Evolutionary conservation across 768 basidiomycete genomes (phyloP).

Genomic region (Suillus bovinus): DNA sequence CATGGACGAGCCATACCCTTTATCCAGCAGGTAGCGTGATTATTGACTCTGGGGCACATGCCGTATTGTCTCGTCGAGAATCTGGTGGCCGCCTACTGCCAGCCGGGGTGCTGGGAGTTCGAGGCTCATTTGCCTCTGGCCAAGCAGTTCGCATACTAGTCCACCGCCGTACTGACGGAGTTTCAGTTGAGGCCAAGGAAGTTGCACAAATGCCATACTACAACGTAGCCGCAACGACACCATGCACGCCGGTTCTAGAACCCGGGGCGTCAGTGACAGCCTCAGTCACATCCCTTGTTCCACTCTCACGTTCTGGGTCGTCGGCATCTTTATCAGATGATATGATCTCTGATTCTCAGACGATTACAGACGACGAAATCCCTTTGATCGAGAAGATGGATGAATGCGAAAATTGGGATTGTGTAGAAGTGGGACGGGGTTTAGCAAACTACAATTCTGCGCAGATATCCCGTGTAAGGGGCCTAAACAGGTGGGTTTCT

Average conservation of each 20-base stretch:
- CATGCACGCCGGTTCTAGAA: conserved; percentile 47
- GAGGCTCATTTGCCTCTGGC: conserved; percentile 89
- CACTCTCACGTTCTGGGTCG: conserved; percentile 42
- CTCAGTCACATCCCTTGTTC: conserved; percentile 47
- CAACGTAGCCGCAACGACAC: conserved; percentile 35
- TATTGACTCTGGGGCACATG: conserved; percentile 87
- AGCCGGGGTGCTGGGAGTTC: conserved; percentile 84
- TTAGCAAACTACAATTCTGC: conserved; percentile 95
- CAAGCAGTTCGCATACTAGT: conserved; percentile 90
- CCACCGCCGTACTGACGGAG: conserved; percentile 35
- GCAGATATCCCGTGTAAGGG: conserved; percentile 86
- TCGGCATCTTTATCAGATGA: conserved; percentile 33
- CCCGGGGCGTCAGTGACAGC: conserved; percentile 45
- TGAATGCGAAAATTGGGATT: conserved; percentile 59
- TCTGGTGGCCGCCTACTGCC: conserved; percentile 92
- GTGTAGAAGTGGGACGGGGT: conserved; percentile 90
- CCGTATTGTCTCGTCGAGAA: conserved; percentile 79
- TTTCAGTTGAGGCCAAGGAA: conserved; percentile 22
- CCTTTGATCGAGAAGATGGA: conserved; percentile 32
- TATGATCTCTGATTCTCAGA: conserved; percentile 23
- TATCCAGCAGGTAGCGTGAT: conserved; percentile 85
- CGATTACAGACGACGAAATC: conserved; percentile 34
- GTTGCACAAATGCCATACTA: conserved; percentile 38
- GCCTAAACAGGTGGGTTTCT: conserved; percentile 79
- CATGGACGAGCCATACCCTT: conserved; percentile 97